These are phyloP conservation scores for Rhizodiscina lignyota DNA, from an alignment of 495 filamentous ascomycete genomes.

Conservation along the genomic window DNA sequence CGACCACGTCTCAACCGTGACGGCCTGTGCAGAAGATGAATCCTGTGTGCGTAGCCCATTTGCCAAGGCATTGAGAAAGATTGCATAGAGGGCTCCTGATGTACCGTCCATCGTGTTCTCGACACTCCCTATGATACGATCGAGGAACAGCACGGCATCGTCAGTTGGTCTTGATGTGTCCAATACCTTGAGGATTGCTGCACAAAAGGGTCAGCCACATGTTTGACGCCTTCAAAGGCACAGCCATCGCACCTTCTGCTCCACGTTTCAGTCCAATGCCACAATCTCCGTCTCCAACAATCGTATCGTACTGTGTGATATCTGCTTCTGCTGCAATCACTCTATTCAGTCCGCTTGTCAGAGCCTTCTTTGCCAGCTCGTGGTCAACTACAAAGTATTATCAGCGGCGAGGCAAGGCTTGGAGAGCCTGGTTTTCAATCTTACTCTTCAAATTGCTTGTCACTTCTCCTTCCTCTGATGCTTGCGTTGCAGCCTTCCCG, in stretches of 20 bases:
- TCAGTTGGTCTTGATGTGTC: conserved; percentile 35
- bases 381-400: conserved; percentile 53
- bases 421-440: too few relatives aligned
- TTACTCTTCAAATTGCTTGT: conserved; percentile 53
- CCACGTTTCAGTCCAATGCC: conserved; percentile 80
- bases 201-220: too few relatives aligned
- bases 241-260: conserved; percentile 50
- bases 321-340: conserved; percentile 67
- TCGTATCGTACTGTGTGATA: conserved; percentile 76
- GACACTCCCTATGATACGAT: conserved; percentile 64
- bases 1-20: conserved; percentile 49
- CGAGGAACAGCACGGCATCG: conserved; percentile 57
- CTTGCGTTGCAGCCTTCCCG: conserved; percentile 8
- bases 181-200: conserved; percentile 54
- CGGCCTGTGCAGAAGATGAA: conserved; percentile 24
- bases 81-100: conserved; percentile 85
- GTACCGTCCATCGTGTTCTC: conserved; percentile 91
- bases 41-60: conserved; percentile 49
- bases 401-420: too few relatives aligned
- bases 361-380: conserved; percentile 33
- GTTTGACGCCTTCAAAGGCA: too few relatives aligned
- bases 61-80: conserved; percentile 84
- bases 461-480: conserved; percentile 27
- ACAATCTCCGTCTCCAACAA: conserved; percentile 93
- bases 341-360: conserved; percentile 50